A percentile compares a stretch with the other conserved stretches of the same genome.
phyloP scores from a whole-genome alignment of 2,329 filamentous ascomycete species.

The Cytospora chrysosperma region DNA sequence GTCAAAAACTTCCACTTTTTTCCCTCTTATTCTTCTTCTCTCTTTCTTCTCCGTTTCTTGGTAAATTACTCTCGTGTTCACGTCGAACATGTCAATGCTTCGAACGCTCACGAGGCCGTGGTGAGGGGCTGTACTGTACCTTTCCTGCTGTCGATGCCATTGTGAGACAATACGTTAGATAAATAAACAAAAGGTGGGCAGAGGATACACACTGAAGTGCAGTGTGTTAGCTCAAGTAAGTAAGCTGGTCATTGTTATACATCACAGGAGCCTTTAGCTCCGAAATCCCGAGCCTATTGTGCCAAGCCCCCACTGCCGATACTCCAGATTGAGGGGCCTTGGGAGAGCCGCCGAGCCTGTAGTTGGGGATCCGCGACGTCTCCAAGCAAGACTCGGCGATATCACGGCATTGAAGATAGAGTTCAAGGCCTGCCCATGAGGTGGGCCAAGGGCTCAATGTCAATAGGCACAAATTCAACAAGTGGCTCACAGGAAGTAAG shows the following conservation, averaged over 20 bases:
- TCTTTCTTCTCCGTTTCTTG: too few relatives aligned
- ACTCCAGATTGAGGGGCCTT: slow-evolving; percentile 1
- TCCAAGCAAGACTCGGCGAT: slow-evolving; percentile 11
- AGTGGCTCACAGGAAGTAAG: neutral
- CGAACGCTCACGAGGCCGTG: neutral
- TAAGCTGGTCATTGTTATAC: neutral
- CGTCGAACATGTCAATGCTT: neutral
- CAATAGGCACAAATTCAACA: neutral
- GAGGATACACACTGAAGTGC: neutral
- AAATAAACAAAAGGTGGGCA: neutral
- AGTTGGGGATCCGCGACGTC: neutral
- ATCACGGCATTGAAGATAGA: slow-evolving; percentile 15
- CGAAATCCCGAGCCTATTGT: neutral
- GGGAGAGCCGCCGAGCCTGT: slow-evolving; percentile 7
- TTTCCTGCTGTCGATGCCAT: slow-evolving; percentile 25
- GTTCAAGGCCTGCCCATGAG: neutral
- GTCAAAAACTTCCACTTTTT: neutral
- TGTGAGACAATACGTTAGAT: neutral
- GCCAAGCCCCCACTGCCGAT: neutral
- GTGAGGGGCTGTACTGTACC: slow-evolving; percentile 2
- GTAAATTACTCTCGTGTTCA: neutral
- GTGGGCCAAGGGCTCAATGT: neutral
- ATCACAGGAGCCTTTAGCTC: neutral
- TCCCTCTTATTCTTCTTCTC: too few relatives aligned
- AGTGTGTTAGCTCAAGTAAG: neutral